Conservation (phyloP, 371 early-diverging fungal genomes). For the Coemansia sp. region DNA sequence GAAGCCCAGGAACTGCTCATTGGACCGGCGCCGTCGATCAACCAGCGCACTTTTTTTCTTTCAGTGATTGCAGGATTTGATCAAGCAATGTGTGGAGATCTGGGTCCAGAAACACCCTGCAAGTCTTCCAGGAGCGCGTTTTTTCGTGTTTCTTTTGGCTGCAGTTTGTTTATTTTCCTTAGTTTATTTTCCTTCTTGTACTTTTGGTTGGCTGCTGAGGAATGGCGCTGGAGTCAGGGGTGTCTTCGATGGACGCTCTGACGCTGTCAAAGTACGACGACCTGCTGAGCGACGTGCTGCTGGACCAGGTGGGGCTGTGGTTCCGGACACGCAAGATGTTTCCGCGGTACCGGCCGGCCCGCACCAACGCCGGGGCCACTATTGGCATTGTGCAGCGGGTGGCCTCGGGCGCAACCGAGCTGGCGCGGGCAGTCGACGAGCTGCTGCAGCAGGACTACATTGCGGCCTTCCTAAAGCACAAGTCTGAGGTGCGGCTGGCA, state of each 20-base stretch:
- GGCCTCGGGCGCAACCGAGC: constrained; percentile 8
- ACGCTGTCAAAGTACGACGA: constrained; percentile 70
- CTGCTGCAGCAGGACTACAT: constrained; percentile 40
- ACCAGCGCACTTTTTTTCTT: no score
- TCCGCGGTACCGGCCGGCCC: constrained; percentile 44
- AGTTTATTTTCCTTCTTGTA: neutral
- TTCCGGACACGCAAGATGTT: constrained; percentile 67
- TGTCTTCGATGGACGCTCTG: constrained; percentile 53
- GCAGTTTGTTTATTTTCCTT: no score
- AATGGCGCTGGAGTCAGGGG: constrained; percentile 20
- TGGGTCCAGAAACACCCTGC: neutral
- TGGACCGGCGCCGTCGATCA: no score
- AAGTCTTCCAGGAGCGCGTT: no score
- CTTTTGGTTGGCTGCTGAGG: neutral
- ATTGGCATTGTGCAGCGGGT: constrained; percentile 58
- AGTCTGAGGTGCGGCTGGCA: constrained; percentile 9
- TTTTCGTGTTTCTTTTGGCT: neutral
- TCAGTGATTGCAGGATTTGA: no score
- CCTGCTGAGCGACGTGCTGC: constrained; percentile 64
- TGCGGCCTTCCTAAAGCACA: constrained; percentile 32
- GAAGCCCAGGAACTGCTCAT: no score
- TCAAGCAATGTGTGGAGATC: no score
- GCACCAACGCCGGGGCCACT: constrained; percentile 42
- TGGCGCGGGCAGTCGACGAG: constrained; percentile 21
- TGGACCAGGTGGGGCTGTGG: constrained; percentile 67